Base-by-base conservation (phyloP, 2,329 filamentous ascomycete species). In the Diaporthe ampelina region DNA sequence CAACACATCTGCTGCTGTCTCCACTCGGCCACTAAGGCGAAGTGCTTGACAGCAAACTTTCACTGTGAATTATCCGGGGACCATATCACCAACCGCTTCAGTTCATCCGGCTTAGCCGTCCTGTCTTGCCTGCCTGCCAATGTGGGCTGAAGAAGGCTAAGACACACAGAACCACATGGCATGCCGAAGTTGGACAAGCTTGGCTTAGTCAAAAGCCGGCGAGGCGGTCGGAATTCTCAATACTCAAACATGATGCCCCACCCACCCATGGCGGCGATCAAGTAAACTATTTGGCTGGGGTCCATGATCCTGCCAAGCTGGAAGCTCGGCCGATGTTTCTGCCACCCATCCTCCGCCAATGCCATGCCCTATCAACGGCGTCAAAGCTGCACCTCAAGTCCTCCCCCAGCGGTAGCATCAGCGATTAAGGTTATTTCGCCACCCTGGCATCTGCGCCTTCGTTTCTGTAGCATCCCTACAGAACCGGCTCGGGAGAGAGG, bases 401-500 rank as follows among this genome's bases (percentile, higher is more conserved):
- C 56, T 43, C 26, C 26, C 29, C 63, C 13, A 13, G 32, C n/a
- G 45, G 63, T 35, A 21, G 48, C n/a, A 68, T 54, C 32, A 21
- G 45, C 63, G 63, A 75, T 58, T 73, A 74, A 74, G 72, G 72
- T 70, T 75, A 75, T 70, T 37, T 56, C 29, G 65, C 65, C 67
- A 57, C 72, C 76, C 69, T 73, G 67, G 32, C 21, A 40, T 59
- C 50, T 69, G 48, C 68, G 63, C 43, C 65, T 21, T 32, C 48
- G 56, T 40, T 74, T 69, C 59, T 65, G 50, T 35, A 63, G 59
- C 29, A 76, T 74, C 73, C 71, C 40, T 69, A 43, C 48, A 6
- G 24, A 32, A 4, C 59, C 48, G 48, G n/a, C 15, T n/a, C 61
- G 24, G 45, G 17, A 21, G 7, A 37, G 43, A 54, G 61, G 43